Conservation (phyloP, 2,329 filamentous ascomycete genomes). For the Pseudopyrenochaeta lycopersici region DNA sequence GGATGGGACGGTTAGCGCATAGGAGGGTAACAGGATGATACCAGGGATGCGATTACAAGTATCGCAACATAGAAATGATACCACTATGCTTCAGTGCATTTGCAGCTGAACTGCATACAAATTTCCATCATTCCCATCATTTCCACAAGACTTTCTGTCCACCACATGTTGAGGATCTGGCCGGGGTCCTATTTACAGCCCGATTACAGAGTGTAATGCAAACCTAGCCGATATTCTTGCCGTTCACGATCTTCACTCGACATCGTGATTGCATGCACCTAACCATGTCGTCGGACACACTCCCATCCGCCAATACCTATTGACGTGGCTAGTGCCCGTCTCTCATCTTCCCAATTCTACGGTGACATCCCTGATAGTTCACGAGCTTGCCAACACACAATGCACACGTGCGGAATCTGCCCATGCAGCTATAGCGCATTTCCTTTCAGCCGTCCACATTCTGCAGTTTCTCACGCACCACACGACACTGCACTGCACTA, state of each 20-base stretch:
- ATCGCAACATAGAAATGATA: slow-evolving; percentile 31
- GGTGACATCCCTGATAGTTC: background rate
- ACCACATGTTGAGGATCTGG: background rate
- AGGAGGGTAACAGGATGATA: slow-evolving; percentile 6
- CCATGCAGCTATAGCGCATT: background rate
- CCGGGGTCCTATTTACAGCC: background rate
- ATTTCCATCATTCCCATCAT: too few relatives aligned
- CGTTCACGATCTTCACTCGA: slow-evolving; percentile 7
- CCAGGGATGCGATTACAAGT: background rate
- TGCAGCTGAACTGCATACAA: background rate
- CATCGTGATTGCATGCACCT: background rate
- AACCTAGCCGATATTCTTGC: slow-evolving; percentile 1
- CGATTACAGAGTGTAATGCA: background rate
- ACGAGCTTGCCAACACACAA: slow-evolving; percentile 2
- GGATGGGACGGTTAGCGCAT: background rate
- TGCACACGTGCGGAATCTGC: background rate
- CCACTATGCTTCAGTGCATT: slow-evolving; percentile 21
- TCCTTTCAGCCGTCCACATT: slow-evolving; percentile 1
- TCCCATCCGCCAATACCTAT: slow-evolving; percentile 6
- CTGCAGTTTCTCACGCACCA: background rate
- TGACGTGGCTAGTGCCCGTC: slow-evolving; percentile 30
- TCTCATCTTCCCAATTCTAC: slow-evolving; percentile 1
- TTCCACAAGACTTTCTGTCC: background rate
- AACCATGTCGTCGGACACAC: background rate
- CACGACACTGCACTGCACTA: too few relatives aligned